A percentile compares a stretch with the other conserved stretches of the same genome.
phyloP scores from a whole-genome alignment of 345 rosid species.

The Eucalyptus lansdowneana region DNA sequence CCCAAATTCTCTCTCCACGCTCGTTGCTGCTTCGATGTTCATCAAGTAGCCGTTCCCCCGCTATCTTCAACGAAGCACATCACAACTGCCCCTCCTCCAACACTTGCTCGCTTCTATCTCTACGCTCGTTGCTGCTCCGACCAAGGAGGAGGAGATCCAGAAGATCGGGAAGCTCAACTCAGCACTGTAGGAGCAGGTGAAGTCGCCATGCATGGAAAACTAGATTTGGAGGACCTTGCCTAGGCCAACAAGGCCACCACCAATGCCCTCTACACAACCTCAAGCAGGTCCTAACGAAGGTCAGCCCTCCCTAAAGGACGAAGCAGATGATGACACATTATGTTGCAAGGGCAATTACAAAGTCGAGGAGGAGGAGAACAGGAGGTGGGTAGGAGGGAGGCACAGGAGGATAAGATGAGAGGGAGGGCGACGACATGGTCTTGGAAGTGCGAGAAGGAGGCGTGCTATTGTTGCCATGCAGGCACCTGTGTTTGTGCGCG shows the following conservation, averaged over 20 bases:
- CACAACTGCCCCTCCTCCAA: fast-evolving
- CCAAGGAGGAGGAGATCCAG: too few relatives aligned
- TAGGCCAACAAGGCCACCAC: too few relatives aligned
- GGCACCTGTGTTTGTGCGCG: constrained; percentile 65
- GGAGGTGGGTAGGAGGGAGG: neutral
- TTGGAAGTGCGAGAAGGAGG: constrained; percentile 48
- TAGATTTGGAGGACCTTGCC: too few relatives aligned
- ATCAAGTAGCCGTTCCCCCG: too few relatives aligned
- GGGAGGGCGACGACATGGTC: constrained; percentile 12
- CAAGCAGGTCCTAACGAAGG: too few relatives aligned
- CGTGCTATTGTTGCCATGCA: constrained; percentile 69
- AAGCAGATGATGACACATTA: constrained; percentile 44
- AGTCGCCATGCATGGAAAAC: too few relatives aligned
- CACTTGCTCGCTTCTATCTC: neutral
- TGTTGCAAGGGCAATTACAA: constrained; percentile 34
- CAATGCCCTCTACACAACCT: too few relatives aligned
- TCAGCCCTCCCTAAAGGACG: too few relatives aligned
- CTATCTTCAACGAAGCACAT: neutral
- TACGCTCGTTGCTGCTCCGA: fast-evolving
- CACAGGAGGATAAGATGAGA: neutral
- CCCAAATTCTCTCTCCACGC: too few relatives aligned
- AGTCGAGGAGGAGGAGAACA: constrained; percentile 16
- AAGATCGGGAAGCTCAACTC: too few relatives aligned
- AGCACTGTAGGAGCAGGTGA: too few relatives aligned
- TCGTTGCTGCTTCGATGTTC: fast-evolving